These are phyloP conservation scores for Colletotrichum sansevieriae DNA, from an alignment of 2,329 filamentous ascomycete species.

Conservation along the genomic window DNA sequence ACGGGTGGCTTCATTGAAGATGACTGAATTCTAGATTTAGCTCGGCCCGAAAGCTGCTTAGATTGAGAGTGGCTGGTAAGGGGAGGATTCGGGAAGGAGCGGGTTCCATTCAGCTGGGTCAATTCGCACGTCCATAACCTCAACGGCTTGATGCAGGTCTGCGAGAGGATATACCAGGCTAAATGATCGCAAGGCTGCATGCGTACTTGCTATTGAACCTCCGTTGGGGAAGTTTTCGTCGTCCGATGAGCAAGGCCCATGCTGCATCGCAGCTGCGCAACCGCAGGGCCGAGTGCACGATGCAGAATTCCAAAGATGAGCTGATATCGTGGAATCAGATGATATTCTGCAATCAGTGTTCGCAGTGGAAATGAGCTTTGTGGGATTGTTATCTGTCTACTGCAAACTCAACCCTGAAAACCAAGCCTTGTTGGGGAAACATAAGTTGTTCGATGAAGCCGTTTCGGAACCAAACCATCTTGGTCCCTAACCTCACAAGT, in stretches of 20 bases:
- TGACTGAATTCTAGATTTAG: background rate
- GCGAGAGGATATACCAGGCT: background rate
- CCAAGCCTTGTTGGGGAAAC: too few relatives aligned
- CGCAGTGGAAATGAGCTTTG: background rate
- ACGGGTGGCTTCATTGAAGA: background rate
- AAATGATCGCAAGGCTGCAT: background rate
- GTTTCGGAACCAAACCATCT: too few relatives aligned
- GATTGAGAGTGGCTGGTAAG: conserved; percentile 6
- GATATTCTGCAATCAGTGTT: background rate
- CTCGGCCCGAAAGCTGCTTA: conserved; percentile 11
- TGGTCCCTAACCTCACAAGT: conserved; percentile 7
- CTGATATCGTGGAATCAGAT: background rate
- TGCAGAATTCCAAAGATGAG: background rate
- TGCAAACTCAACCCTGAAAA: too few relatives aligned
- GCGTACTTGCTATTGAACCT: background rate
- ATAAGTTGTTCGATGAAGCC: too few relatives aligned
- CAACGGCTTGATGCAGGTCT: background rate
- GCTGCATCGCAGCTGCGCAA: conserved; percentile 4
- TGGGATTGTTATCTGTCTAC: background rate
- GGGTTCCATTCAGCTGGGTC: background rate
- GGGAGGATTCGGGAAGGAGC: conserved; percentile 10
- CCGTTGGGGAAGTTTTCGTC: conserved; percentile 13
- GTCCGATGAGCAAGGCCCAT: background rate
- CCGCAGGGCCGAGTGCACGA: background rate
- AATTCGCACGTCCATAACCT: background rate